Evolutionary conservation across 1,284 basidiomycete species (phyloP).

Genomic region (Melampsora americana): DNA sequence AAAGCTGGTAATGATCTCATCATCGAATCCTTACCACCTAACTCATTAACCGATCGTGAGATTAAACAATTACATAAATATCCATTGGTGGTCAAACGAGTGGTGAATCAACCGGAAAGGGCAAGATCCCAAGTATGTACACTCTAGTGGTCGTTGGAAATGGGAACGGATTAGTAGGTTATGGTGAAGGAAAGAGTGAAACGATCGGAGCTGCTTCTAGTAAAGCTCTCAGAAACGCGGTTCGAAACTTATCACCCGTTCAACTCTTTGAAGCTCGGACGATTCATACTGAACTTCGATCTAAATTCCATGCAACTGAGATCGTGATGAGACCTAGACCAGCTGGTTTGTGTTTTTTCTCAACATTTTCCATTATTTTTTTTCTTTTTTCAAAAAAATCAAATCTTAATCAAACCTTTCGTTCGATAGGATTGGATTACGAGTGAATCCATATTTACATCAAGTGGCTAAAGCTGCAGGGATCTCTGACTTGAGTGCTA

Average conservation of each 20-base stretch:
- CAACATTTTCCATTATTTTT: no score
- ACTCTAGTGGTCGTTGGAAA: conserved; percentile 53
- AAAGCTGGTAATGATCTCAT: conserved; percentile 25
- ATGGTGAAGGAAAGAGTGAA: conserved; percentile 53
- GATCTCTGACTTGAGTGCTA: conserved; percentile 52
- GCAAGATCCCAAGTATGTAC: conserved; percentile 52
- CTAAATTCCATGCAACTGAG: conserved; percentile 52
- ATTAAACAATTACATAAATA: conserved; percentile 51
- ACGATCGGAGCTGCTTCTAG: conserved; percentile 51
- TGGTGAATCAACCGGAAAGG: conserved; percentile 54
- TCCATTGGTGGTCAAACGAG: conserved; percentile 51
- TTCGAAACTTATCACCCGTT: conserved; percentile 52
- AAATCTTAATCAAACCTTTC: no score
- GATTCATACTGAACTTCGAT: conserved; percentile 51
- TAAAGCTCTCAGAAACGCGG: conserved; percentile 53
- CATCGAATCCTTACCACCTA: conserved; percentile 28
- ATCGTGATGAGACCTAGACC: conserved; percentile 53
- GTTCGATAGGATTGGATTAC: no score
- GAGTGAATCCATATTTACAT: conserved; percentile 52
- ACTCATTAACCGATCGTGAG: conserved; percentile 50
- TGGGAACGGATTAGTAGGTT: conserved; percentile 53
- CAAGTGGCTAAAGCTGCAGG: conserved; percentile 52
- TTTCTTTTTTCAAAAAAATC: no score
- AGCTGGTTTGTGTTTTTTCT: conserved; percentile 48
- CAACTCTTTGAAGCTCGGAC: conserved; percentile 49